These are phyloP conservation scores for Alopecurus myosuroides DNA, from an alignment of 176 grass and related monocot species.

Conservation along the genomic window DNA sequence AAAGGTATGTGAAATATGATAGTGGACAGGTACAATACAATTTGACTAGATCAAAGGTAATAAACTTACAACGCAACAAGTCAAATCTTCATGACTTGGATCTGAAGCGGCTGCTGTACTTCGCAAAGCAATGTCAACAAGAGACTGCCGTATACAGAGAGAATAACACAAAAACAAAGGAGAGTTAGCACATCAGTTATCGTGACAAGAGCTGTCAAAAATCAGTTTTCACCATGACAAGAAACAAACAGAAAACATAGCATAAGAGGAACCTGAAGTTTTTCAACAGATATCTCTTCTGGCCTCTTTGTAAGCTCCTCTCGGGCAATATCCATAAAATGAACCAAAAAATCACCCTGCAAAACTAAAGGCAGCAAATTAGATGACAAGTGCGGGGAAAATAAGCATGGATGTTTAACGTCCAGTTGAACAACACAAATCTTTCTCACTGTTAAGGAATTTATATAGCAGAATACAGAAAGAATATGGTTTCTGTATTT, in stretches of 20 bases:
- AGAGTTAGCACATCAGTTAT: conserved; percentile 8
- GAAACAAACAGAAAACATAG: conserved; percentile 13
- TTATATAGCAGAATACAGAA: neutral
- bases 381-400: conserved; percentile 25
- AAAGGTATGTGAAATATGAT: conserved; percentile 8
- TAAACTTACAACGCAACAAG: conserved; percentile 81
- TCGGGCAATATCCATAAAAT: conserved; percentile 99
- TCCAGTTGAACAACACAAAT: conserved; percentile 9
- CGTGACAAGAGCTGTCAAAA: neutral
- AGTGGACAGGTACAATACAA: conserved; percentile 13
- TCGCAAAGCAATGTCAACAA: conserved; percentile 90
- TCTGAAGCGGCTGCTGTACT: conserved; percentile 88
- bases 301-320: conserved; percentile 91
- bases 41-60: conserved; percentile 13
- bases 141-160: conserved; percentile 62
- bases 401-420: conserved; percentile 22
- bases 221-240: neutral
- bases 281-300: conserved; percentile 92
- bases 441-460: neutral
- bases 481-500: neutral
- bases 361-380: conserved; percentile 29
- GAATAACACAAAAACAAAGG: conserved; percentile 19
- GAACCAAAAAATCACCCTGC: conserved; percentile 99
- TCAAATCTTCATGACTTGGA: conserved; percentile 91
- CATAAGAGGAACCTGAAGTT: conserved; percentile 72